Percentiles rank a stretch among this genome's conserved stretches.
phyloP scores from a whole-genome alignment of 1,284 basidiomycete genomes.

The Xanthoconium separans region DNA sequence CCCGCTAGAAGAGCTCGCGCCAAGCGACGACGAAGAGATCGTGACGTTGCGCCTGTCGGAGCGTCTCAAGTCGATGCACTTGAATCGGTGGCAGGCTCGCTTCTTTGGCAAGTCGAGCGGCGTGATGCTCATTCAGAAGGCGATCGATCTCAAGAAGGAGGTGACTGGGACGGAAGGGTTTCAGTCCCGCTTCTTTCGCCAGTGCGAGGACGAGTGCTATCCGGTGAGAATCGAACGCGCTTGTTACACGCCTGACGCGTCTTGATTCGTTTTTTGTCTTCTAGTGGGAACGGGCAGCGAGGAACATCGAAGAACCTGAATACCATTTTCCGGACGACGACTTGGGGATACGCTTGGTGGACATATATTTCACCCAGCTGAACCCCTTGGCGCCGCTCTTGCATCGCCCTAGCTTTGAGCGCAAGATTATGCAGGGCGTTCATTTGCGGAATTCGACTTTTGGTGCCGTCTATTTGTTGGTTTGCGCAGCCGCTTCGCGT shows the following conservation, averaged over 20 bases:
- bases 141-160: conserved; percentile 65
- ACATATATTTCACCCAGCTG: conserved; percentile 64
- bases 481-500: conserved; percentile 74
- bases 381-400: conserved; percentile 72
- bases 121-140: conserved; percentile 61
- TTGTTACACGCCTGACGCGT: neutral
- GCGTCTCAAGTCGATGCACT: conserved; percentile 17
- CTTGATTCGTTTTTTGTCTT: neutral
- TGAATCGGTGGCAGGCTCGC: conserved; percentile 38
- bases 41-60: conserved; percentile 26
- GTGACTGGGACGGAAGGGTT: conserved; percentile 39
- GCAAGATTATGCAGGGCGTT: conserved; percentile 53
- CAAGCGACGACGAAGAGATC: conserved; percentile 37
- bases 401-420: conserved; percentile 74
- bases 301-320: conserved; percentile 16
- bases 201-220: conserved; percentile 31
- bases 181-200: neutral
- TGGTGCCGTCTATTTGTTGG: conserved; percentile 65
- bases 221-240: conserved; percentile 36
- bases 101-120: conserved; percentile 77
- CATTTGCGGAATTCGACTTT: conserved; percentile 64
- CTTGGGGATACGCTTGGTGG: conserved; percentile 59
- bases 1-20: conserved; percentile 25
- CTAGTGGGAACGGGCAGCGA: conserved; percentile 43
- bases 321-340: conserved; percentile 60